A percentile compares a stretch with the other conserved stretches of the same genome.
Evolutionary conservation across 2,329 filamentous ascomycete species (phyloP).

Genomic region (Orbilia blumenaviensis): DNA sequence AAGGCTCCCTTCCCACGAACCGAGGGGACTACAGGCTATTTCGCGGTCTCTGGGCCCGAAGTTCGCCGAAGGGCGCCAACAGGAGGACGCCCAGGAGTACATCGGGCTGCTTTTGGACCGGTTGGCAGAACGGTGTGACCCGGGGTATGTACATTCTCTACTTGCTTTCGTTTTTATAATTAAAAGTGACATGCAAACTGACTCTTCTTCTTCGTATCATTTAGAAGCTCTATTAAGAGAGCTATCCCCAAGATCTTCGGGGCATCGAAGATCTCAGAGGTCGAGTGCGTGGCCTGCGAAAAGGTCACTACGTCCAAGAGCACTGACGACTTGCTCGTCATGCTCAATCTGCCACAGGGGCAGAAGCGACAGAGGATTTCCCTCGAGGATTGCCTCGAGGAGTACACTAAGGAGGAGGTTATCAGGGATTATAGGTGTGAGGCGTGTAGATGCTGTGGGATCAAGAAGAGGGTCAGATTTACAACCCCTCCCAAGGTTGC

Average conservation of each 20-base stretch:
- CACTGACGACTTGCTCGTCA: conserved; percentile 25
- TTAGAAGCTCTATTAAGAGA: not conserved
- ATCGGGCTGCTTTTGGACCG: conserved; percentile 30
- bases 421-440: conserved; percentile 34
- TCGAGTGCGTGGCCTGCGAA: not conserved
- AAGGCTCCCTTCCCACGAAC: conserved; percentile 20
- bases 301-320: not conserved
- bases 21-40: conserved; percentile 9
- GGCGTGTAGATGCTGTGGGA: conserved; percentile 14
- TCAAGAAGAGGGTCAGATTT: conserved; percentile 27
- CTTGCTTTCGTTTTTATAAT: not conserved
- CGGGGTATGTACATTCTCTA: not conserved
- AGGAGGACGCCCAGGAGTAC: conserved; percentile 51
- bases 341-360: conserved; percentile 28
- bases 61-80: conserved; percentile 21
- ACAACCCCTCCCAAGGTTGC: conserved; percentile 33
- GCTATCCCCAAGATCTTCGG: conserved; percentile 22
- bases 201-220: not conserved
- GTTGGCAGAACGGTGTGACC: conserved; percentile 4
- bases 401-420: conserved; percentile 22
- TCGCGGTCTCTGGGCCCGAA: conserved; percentile 18
- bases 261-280: conserved; percentile 24
- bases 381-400: conserved; percentile 22
- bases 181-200: not conserved
- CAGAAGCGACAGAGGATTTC: not conserved